Percentiles rank a stretch among this genome's conserved stretches.
Evolutionary conservation across 2,329 filamentous ascomycete genomes (phyloP).

Genomic region (Paradendryphiella salina): DNA sequence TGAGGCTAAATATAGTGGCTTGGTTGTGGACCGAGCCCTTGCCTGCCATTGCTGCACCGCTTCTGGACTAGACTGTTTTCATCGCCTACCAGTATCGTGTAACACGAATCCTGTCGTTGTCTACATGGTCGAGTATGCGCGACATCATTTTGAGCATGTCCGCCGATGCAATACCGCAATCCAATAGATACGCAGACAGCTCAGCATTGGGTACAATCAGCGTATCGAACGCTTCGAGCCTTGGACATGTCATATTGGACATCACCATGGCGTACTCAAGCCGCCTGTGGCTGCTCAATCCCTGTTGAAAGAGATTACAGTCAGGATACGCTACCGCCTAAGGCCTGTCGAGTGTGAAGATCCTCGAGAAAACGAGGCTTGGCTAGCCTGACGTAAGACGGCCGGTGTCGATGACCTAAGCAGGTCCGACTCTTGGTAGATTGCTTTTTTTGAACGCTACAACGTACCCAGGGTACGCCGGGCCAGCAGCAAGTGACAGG

Average conservation of each 20-base stretch:
- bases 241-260: neutral
- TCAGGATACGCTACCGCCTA: conserved; percentile 2
- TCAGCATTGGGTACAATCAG: neutral
- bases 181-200: neutral
- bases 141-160: neutral
- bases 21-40: neutral
- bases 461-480: too few relatives aligned
- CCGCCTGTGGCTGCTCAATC: conserved; percentile 1
- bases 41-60: neutral
- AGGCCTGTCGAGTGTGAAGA: neutral
- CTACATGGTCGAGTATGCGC: neutral
- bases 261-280: neutral
- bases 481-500: neutral
- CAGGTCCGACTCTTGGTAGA: neutral
- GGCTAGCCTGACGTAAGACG: neutral
- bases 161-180: neutral
- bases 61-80: neutral
- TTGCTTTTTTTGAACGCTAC: too few relatives aligned
- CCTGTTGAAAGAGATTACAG: neutral
- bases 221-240: neutral
- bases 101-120: neutral
- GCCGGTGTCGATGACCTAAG: neutral
- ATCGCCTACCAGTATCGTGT: neutral
- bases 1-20: conserved; percentile 1
- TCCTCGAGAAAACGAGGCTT: neutral